A percentile compares a stretch with the other conserved stretches of the same genome.
These are phyloP conservation scores for Pseudocercospora fijiensis DNA, from an alignment of 2,329 filamentous ascomycete species.

Conservation along the genomic window DNA sequence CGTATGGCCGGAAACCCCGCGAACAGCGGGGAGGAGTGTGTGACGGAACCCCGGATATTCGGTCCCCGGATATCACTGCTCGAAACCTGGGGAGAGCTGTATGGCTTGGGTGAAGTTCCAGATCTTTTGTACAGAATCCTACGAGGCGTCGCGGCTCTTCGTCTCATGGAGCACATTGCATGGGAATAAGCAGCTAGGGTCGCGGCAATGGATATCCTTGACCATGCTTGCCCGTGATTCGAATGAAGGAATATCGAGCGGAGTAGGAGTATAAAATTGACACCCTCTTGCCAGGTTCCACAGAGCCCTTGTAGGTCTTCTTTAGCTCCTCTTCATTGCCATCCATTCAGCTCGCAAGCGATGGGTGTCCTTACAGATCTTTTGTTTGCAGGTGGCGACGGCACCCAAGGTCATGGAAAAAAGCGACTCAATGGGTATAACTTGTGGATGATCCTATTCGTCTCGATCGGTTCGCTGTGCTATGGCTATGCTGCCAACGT, in stretches of 20 bases:
- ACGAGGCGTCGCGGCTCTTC: neutral
- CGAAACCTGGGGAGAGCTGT: neutral
- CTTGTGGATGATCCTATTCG: slow-evolving; percentile 24
- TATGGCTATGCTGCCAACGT: slow-evolving; percentile 26
- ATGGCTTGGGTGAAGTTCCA: neutral
- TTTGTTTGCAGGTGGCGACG: neutral
- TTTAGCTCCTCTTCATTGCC: neutral
- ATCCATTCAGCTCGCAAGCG: neutral
- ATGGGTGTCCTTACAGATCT: slow-evolving; percentile 3
- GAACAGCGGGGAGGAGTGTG: no score
- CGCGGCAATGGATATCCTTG: neutral
- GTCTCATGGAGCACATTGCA: neutral
- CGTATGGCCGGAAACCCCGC: no score
- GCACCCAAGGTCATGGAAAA: slow-evolving; percentile 1
- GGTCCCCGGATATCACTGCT: neutral
- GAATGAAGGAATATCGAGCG: neutral
- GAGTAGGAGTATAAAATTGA: neutral
- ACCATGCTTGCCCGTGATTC: neutral
- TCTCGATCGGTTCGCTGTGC: slow-evolving; percentile 20
- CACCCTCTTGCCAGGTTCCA: neutral
- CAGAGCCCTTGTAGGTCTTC: neutral
- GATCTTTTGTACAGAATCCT: neutral
- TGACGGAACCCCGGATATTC: no score
- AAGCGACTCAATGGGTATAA: slow-evolving; percentile 20
- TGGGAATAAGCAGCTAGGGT: neutral